Percentiles rank a stretch among this genome's conserved stretches.
These are phyloP conservation scores for Boechera divaricarpa DNA, from an alignment of 345 rosid genomes.

Conservation along the genomic window DNA sequence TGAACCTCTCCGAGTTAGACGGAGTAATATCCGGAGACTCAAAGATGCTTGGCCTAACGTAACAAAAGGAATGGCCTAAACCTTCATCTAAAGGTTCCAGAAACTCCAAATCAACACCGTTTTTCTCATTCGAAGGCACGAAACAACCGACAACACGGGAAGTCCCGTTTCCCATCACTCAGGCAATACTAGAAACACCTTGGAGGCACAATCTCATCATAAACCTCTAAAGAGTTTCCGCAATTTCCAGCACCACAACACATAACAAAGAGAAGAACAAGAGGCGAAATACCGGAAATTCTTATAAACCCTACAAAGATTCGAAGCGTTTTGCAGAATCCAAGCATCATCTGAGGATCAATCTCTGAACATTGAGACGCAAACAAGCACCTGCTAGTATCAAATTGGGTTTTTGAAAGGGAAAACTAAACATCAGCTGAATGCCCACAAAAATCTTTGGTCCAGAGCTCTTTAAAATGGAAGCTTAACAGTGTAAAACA, in stretches of 20 bases:
- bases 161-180: conserved; percentile 88
- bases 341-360: conserved; percentile 67
- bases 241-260: conserved; percentile 61
- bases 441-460: conserved; percentile 11
- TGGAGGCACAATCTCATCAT: conserved; percentile 50
- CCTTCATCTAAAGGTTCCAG: conserved; percentile 91
- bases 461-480: conserved; percentile 20
- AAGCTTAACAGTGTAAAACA: neutral
- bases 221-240: conserved; percentile 47
- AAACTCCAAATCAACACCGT: conserved; percentile 83
- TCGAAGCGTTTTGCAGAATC: conserved; percentile 50
- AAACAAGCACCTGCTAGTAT: conserved; percentile 30
- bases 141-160: conserved; percentile 97
- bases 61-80: conserved; percentile 97
- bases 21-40: conserved; percentile 96
- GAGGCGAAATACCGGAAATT: conserved; percentile 52
- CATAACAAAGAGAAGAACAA: conserved; percentile 52
- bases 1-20: conserved; percentile 90
- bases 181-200: conserved; percentile 45
- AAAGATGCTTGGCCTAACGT: conserved; percentile 79
- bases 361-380: conserved; percentile 38
- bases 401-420: conserved; percentile 23
- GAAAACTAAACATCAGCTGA: conserved; percentile 20
- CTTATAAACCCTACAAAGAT: conserved; percentile 64
- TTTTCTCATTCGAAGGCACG: conserved; percentile 76